phyloP scores from a whole-genome alignment of 306 rosid species.

The Arachis stenosperma region DNA sequence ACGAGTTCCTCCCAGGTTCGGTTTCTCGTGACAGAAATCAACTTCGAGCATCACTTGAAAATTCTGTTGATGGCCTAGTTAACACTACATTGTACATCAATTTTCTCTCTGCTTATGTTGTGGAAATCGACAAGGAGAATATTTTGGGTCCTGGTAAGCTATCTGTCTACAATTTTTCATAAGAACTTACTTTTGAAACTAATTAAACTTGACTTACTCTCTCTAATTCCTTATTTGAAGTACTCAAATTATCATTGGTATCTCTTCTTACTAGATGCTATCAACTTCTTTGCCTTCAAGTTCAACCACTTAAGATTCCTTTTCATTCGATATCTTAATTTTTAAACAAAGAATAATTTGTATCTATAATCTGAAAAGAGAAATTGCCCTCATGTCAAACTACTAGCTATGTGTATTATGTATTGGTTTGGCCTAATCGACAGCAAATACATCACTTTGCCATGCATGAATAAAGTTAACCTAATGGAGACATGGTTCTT shows the following conservation, averaged over 20 bases:
- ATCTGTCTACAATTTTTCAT: constrained; percentile 29
- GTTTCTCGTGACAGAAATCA: constrained; percentile 58
- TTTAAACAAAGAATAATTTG: constrained; percentile 20
- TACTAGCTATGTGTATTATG: neutral
- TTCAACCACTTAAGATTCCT: constrained; percentile 20
- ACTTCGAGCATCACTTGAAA: constrained; percentile 82
- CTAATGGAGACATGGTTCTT: constrained; percentile 1
- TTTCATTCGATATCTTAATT: constrained; percentile 25
- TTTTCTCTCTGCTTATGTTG: constrained; percentile 82
- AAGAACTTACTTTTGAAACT: neutral
- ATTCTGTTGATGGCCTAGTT: constrained; percentile 68
- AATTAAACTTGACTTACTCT: neutral
- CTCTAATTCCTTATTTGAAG: constrained; percentile 8
- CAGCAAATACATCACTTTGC: neutral
- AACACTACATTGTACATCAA: constrained; percentile 81
- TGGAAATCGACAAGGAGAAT: constrained; percentile 75
- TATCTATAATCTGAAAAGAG: constrained; percentile 13
- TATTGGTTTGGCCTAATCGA: constrained; percentile 27
- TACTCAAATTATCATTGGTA: constrained; percentile 1
- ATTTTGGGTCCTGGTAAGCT: constrained; percentile 84
- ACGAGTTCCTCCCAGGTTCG: constrained; percentile 93
- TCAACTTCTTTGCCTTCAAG: constrained; percentile 32
- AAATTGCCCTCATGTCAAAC: constrained; percentile 15
- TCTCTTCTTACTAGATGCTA: constrained; percentile 18
- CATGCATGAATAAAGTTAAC: constrained; percentile 9